These are phyloP conservation scores for Cystobasidium slooffiae DNA, from an alignment of 1,284 basidiomycete genomes.

Conservation along the genomic window DNA sequence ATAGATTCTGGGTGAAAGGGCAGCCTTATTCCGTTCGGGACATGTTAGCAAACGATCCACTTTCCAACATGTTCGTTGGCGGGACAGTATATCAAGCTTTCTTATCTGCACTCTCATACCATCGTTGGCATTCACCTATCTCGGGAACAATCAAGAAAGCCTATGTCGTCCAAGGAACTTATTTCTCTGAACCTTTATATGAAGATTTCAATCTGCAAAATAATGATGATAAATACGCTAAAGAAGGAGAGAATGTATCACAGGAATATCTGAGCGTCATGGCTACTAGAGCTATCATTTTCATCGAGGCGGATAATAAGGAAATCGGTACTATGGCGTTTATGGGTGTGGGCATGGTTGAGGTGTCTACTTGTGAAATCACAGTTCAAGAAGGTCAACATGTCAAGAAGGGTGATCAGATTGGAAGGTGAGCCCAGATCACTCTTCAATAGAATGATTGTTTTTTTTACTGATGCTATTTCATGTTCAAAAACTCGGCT, in stretches of 20 bases:
- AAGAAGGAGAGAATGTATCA: conserved; percentile 54
- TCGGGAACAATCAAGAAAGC: conserved; percentile 61
- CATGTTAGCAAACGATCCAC: conserved; percentile 57
- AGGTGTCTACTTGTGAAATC: conserved; percentile 64
- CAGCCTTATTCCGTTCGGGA: conserved; percentile 60
- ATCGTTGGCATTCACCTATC: conserved; percentile 66
- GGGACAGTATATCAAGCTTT: conserved; percentile 66
- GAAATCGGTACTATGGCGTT: conserved; percentile 63
- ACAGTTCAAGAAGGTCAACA: conserved; percentile 54
- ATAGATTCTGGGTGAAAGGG: conserved; percentile 62
- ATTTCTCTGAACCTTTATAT: conserved; percentile 59
- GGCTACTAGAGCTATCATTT: conserved; percentile 63
- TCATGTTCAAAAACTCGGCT: neutral
- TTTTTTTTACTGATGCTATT: neutral
- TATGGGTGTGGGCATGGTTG: conserved; percentile 64
- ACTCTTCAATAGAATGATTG: too few relatives aligned
- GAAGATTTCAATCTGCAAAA: conserved; percentile 45
- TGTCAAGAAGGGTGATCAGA: conserved; percentile 42
- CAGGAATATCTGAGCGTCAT: conserved; percentile 59
- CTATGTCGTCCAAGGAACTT: conserved; percentile 61
- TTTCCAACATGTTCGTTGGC: conserved; percentile 60
- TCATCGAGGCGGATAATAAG: conserved; percentile 63
- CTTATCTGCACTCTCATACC: conserved; percentile 62
- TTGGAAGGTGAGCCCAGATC: conserved; percentile 32
- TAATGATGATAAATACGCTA: conserved; percentile 52